These are phyloP conservation scores for Wallemia hederae DNA, from an alignment of 1,284 basidiomycete species.

Conservation along the genomic window DNA sequence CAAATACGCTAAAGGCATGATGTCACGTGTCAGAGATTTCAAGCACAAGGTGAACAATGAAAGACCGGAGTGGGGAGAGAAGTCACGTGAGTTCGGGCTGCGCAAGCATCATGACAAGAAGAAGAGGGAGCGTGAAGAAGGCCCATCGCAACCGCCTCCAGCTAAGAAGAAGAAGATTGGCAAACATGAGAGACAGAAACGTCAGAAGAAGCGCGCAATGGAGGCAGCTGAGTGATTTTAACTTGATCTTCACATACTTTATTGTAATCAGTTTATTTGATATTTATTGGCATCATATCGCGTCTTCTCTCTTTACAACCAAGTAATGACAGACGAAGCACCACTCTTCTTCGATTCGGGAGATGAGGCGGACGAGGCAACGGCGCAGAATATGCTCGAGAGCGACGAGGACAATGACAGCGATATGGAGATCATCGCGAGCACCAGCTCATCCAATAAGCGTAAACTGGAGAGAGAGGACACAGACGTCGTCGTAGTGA, in stretches of 20 bases:
- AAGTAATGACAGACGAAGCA: neutral
- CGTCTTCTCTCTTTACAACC: neutral
- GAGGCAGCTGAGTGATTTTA: neutral
- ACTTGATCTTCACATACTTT: neutral
- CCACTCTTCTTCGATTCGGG: neutral
- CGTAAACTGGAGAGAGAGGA: neutral
- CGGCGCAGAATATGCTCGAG: neutral
- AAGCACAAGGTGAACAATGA: conserved; percentile 24
- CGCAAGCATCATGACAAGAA: conserved; percentile 3
- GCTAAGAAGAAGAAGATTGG: conserved; percentile 18
- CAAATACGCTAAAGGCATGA: conserved; percentile 30
- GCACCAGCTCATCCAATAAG: neutral
- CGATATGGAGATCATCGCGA: neutral
- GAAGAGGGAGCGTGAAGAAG: conserved; percentile 5
- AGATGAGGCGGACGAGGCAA: neutral
- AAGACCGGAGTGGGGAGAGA: conserved; percentile 20
- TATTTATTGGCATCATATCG: neutral
- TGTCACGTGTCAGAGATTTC: conserved; percentile 41
- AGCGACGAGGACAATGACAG: neutral
- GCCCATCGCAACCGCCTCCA: neutral
- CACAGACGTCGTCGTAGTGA: neutral
- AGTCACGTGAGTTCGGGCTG: conserved; percentile 10
- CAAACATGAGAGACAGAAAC: conserved; percentile 17
- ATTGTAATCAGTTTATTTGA: neutral
- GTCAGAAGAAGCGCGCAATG: conserved; percentile 1